These are phyloP conservation scores for Aspergillus ochraceus DNA, from an alignment of 2,329 filamentous ascomycete species.

Conservation along the genomic window DNA sequence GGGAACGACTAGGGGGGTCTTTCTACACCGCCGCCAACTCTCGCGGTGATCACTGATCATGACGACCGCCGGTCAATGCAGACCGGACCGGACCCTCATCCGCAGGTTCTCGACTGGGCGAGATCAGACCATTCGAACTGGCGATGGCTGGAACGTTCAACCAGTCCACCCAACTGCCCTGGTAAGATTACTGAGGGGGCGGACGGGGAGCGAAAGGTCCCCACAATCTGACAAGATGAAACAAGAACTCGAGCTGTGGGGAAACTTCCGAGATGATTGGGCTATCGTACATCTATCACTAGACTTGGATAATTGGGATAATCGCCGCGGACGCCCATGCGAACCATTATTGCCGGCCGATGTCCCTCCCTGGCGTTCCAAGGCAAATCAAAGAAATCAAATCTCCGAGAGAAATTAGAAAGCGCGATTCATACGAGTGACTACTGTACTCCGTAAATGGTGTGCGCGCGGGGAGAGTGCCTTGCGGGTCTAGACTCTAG, in stretches of 20 bases:
- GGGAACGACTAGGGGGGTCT: too few relatives aligned
- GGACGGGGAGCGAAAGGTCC: not conserved
- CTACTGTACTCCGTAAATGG: not conserved
- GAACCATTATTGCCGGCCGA: not conserved
- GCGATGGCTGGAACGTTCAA: not conserved
- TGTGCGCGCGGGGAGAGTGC: not conserved
- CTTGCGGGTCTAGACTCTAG: not conserved
- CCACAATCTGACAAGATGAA: slow-evolving; percentile 11
- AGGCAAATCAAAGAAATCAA: too few relatives aligned
- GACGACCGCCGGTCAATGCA: not conserved
- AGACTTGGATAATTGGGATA: not conserved
- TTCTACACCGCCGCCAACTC: not conserved
- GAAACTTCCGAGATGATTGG: slow-evolving; percentile 9
- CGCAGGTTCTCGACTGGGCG: slow-evolving; percentile 10
- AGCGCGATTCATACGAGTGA: not conserved
- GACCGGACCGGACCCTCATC: not conserved
- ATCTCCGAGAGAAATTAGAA: too few relatives aligned
- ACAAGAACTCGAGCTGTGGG: slow-evolving; percentile 16
- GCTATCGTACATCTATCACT: not conserved
- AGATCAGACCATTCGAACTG: slow-evolving; percentile 9
- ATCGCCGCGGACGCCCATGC: not conserved
- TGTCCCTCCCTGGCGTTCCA: too few relatives aligned
- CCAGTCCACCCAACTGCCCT: not conserved
- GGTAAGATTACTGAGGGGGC: slow-evolving; percentile 6
- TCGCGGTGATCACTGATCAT: not conserved